Evolutionary conservation across 1,284 basidiomycete species (phyloP).

Genomic region (Papiliotrema fonsecae): DNA sequence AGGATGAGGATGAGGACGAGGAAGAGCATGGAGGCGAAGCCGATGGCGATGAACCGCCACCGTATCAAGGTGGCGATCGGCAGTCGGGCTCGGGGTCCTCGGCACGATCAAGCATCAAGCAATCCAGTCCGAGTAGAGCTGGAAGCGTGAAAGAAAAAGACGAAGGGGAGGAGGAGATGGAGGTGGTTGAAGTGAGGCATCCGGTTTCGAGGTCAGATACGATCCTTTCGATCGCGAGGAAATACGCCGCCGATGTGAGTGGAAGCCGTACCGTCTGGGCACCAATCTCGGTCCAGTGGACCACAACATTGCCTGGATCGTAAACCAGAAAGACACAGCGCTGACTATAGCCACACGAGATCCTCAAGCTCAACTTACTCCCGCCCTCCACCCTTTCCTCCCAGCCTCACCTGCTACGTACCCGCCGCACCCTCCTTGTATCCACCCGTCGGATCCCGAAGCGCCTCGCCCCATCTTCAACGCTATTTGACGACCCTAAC

Average conservation of each 20-base stretch:
- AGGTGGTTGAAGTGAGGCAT: slow-evolving; percentile 33
- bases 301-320: no score
- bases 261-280: no score
- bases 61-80: slow-evolving; percentile 8
- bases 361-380: slow-evolving; percentile 28
- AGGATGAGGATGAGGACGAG: slow-evolving; percentile 13
- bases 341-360: slow-evolving; percentile 24
- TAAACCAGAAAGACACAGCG: no score
- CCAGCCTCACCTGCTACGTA: slow-evolving; percentile 32
- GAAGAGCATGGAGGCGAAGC: slow-evolving; percentile 4
- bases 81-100: no score
- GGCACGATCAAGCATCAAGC: no score
- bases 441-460: slow-evolving; percentile 18
- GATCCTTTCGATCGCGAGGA: slow-evolving; percentile 26
- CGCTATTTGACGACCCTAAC: neutral
- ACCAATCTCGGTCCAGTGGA: no score
- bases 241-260: slow-evolving; percentile 39
- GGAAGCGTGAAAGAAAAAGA: neutral
- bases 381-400: slow-evolving; percentile 22
- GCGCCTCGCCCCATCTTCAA: slow-evolving; percentile 1
- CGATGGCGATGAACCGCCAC: slow-evolving; percentile 18
- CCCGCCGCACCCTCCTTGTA: slow-evolving; percentile 28
- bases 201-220: slow-evolving; percentile 25
- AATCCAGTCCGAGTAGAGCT: no score
- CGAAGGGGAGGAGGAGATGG: slow-evolving; percentile 12